Conservation (phyloP, 176 grass and related monocot species). For the Phoenix dactylifera region DNA sequence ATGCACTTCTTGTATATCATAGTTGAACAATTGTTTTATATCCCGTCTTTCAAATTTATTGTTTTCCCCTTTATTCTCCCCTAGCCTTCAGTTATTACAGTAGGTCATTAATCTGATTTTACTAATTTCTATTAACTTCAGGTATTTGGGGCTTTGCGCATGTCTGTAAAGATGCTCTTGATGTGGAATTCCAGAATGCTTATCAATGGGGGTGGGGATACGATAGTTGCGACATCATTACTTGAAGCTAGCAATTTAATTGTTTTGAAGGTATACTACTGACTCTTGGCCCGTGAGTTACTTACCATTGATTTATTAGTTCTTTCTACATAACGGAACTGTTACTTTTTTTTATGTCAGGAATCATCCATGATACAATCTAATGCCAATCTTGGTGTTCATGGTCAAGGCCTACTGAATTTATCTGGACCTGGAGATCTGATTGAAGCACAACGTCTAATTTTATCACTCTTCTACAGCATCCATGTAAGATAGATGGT, state of each 20-base stretch:
- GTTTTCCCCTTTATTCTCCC: no score
- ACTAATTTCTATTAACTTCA: constrained; percentile 12
- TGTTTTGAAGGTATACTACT: constrained; percentile 69
- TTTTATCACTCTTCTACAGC: constrained; percentile 99
- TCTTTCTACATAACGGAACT: constrained; percentile 7
- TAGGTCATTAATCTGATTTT: constrained; percentile 9
- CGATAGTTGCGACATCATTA: constrained; percentile 81
- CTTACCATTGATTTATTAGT: no score
- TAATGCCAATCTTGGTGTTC: constrained; percentile 98
- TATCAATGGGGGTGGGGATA: constrained; percentile 83
- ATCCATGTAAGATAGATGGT: constrained; percentile 57
- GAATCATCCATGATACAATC: constrained; percentile 95
- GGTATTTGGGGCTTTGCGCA: constrained; percentile 92
- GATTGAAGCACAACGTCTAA: constrained; percentile 85
- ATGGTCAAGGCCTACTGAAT: constrained; percentile 96
- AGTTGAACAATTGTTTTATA: no score
- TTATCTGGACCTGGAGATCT: constrained; percentile 87
- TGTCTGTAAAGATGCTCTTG: constrained; percentile 99
- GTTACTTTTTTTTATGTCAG: constrained; percentile 29
- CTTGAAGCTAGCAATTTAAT: constrained; percentile 99
- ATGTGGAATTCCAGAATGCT: constrained; percentile 98
- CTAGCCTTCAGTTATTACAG: no score
- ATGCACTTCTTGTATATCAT: no score
- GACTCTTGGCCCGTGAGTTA: no score
- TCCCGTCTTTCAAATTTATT: no score